Conservation (phyloP, 2,329 filamentous ascomycete genomes). For the Knufia fluminis region DNA sequence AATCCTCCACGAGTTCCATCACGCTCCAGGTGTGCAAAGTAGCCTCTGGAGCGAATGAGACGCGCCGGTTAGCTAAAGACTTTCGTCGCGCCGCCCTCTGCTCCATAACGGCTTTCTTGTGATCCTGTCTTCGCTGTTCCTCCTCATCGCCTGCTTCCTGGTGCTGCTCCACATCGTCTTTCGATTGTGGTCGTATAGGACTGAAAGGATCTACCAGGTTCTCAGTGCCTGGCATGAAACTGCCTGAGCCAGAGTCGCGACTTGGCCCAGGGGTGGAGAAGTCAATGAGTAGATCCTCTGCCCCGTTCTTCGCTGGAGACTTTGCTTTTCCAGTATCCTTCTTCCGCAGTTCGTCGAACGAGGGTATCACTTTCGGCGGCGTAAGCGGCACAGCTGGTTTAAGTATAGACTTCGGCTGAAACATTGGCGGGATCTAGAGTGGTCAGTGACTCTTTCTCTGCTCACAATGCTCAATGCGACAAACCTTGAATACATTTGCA, state of each 20-base stretch:
- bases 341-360: slow-evolving; percentile 45
- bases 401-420: slow-evolving; percentile 60
- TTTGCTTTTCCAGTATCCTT: slow-evolving; percentile 30
- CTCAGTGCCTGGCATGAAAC: slow-evolving; percentile 46
- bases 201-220: slow-evolving; percentile 23
- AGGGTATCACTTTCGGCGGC: slow-evolving; percentile 56
- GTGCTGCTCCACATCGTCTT: slow-evolving; percentile 23
- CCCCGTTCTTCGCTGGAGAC: slow-evolving; percentile 18
- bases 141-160: slow-evolving; percentile 57
- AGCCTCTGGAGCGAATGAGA: slow-evolving; percentile 94
- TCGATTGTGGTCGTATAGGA: slow-evolving; percentile 13
- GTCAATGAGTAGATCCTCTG: slow-evolving; percentile 32
- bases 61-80: slow-evolving; percentile 82
- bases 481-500: slow-evolving; percentile 73
- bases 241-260: slow-evolving; percentile 30
- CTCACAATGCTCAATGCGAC: slow-evolving; percentile 17
- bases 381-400: slow-evolving; percentile 64
- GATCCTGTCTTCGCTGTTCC: slow-evolving; percentile 49
- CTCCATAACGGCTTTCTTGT: slow-evolving; percentile 54
- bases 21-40: slow-evolving; percentile 97
- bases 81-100: slow-evolving; percentile 83
- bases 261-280: slow-evolving; percentile 33
- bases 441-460: slow-evolving; percentile 12
- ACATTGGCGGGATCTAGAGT: slow-evolving; percentile 31
- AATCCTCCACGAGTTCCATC: slow-evolving; percentile 79